Conservation (phyloP, 2,329 filamentous ascomycete species). For the Aspergillus sergii region DNA sequence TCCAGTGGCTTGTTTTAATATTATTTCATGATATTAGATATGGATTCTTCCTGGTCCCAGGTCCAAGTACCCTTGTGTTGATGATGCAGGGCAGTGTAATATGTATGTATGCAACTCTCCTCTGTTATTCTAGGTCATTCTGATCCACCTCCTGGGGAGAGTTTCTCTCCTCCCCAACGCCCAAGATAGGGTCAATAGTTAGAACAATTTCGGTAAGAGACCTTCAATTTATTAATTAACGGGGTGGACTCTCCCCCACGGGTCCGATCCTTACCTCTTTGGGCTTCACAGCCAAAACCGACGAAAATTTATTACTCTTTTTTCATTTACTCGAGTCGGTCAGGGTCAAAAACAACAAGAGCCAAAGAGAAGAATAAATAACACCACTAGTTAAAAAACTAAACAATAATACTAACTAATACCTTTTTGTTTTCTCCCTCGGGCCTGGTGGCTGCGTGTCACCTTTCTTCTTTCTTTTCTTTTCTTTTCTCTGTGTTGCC, state of each 20-base stretch:
- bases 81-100: background rate
- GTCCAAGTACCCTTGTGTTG: background rate
- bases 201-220: background rate
- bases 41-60: background rate
- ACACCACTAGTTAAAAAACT: background rate
- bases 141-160: background rate
- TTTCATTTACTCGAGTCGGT: conserved; percentile 4
- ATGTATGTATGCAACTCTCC: background rate
- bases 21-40: background rate
- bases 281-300: conserved; percentile 7
- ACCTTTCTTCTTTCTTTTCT: background rate
- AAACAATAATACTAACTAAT: background rate
- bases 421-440: background rate
- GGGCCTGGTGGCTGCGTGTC: background rate
- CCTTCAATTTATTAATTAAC: conserved; percentile 3
- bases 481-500: conserved; percentile 1
- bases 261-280: conserved; percentile 20
- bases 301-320: background rate
- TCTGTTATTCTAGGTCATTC: background rate
- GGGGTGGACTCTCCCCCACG: conserved; percentile 14
- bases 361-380: conserved; percentile 6
- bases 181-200: background rate
- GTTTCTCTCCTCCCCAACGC: background rate
- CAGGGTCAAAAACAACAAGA: conserved; percentile 5
- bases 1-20: background rate